Evolutionary conservation across 2,329 filamentous ascomycete genomes (phyloP).

Genomic region (Blumeria hordei): DNA sequence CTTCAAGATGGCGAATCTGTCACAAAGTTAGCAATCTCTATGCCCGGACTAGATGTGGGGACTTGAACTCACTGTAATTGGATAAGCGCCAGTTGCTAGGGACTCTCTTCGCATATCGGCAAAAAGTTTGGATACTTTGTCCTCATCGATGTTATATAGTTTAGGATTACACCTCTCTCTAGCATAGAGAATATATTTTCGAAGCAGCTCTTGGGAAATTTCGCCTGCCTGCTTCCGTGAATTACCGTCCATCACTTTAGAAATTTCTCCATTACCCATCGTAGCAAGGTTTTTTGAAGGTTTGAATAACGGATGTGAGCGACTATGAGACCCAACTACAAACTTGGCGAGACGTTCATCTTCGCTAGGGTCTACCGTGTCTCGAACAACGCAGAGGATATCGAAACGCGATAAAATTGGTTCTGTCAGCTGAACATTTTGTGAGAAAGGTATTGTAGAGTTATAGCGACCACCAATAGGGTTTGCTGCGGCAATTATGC

Average conservation of each 20-base stretch:
- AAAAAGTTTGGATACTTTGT: conserved; percentile 84
- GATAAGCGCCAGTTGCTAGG: conserved; percentile 82
- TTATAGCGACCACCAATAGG: conserved; percentile 93
- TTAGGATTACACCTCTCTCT: conserved; percentile 75
- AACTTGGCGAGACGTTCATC: conserved; percentile 87
- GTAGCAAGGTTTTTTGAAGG: conserved; percentile 22
- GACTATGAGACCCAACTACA: conserved; percentile 80
- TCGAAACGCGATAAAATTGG: conserved; percentile 96
- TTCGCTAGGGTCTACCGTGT: conserved; percentile 77
- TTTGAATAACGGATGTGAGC: conserved; percentile 41
- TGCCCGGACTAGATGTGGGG: neutral
- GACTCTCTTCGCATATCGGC: conserved; percentile 90
- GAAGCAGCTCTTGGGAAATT: conserved; percentile 70
- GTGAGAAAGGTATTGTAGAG: conserved; percentile 79
- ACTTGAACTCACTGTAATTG: conserved; percentile 62
- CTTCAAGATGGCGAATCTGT: conserved; percentile 88
- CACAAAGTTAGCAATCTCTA: conserved; percentile 4
- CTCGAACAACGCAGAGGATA: conserved; percentile 83
- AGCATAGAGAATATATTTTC: conserved; percentile 94
- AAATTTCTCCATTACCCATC: conserved; percentile 27
- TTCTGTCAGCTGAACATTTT: conserved; percentile 92
- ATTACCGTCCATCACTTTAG: conserved; percentile 19
- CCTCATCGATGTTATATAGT: conserved; percentile 91
- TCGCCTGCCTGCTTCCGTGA: conserved; percentile 34
- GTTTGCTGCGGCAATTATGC: conserved; percentile 90